These are phyloP conservation scores for Arthrocladium fulminans DNA, from an alignment of 2,329 filamentous ascomycete genomes.

Conservation along the genomic window DNA sequence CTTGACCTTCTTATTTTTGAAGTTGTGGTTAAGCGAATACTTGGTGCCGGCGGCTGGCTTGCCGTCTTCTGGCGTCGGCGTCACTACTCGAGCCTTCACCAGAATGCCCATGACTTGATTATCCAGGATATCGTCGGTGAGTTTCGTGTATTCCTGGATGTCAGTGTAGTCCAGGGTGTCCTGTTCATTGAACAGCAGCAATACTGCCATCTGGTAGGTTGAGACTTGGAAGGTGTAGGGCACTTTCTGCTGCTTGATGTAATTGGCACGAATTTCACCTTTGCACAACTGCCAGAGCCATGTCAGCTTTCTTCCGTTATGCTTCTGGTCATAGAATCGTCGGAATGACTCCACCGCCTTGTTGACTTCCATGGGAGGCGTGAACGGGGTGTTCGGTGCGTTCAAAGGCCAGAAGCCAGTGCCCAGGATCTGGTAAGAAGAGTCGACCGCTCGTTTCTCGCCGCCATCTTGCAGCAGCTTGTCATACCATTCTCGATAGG, in stretches of 20 bases:
- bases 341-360: conserved; percentile 84
- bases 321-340: conserved; percentile 90
- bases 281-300: conserved; percentile 99
- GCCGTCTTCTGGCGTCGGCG: conserved; percentile 59
- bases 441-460: conserved; percentile 64
- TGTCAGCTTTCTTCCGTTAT: conserved; percentile 89
- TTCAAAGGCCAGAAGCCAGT: conserved; percentile 96
- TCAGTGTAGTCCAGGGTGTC: conserved; percentile 81
- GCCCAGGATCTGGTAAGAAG: conserved; percentile 84
- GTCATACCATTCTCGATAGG: conserved; percentile 71
- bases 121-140: conserved; percentile 75
- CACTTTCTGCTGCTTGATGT: conserved; percentile 79
- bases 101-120: conserved; percentile 69
- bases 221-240: conserved; percentile 96
- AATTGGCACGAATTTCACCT: conserved; percentile 89
- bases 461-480: conserved; percentile 55
- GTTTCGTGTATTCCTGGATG: conserved; percentile 69
- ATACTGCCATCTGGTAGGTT: conserved; percentile 93
- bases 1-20: conserved; percentile 97
- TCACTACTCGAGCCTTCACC: conserved; percentile 84
- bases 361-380: conserved; percentile 73
- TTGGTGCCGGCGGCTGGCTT: conserved; percentile 70
- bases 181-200: conserved; percentile 88
- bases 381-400: conserved; percentile 78
- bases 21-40: conserved; percentile 83